Conservation (phyloP, 345 rosid genomes). For the Eutrema yunnanense region DNA sequence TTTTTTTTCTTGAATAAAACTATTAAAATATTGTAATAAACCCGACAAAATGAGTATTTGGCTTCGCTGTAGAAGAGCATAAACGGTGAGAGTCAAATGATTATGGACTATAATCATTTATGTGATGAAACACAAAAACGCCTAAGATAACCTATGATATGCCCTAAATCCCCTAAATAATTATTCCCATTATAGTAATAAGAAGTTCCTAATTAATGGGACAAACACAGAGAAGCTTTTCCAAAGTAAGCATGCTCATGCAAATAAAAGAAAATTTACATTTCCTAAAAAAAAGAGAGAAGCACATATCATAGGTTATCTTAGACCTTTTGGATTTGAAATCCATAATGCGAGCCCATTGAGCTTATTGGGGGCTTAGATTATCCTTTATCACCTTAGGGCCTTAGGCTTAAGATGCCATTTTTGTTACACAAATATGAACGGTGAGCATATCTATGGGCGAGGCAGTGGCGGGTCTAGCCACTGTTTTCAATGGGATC, state of each 20-base stretch:
- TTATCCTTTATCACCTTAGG: not conserved
- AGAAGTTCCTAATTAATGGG: not conserved
- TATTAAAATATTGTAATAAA: not conserved
- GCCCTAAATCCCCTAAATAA: not conserved
- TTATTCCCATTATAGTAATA: not conserved
- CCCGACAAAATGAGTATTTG: constrained; percentile 19
- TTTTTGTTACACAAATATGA: not conserved
- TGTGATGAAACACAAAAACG: constrained; percentile 4
- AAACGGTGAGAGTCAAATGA: constrained; percentile 20
- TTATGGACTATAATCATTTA: constrained; percentile 8
- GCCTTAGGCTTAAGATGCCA: not conserved
- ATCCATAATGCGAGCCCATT: not conserved
- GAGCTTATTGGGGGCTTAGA: not conserved
- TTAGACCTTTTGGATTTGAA: not conserved
- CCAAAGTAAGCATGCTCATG: constrained; percentile 9
- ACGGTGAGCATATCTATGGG: not conserved
- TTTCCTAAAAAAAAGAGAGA: not conserved
- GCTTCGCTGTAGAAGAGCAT: constrained; percentile 16
- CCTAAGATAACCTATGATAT: constrained; percentile 1
- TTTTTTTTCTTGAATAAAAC: not conserved
- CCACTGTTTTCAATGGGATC: too few relatives aligned
- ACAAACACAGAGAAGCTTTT: not conserved
- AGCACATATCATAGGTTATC: not conserved
- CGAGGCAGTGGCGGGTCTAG: too few relatives aligned
- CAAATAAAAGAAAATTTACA: not conserved